Evolutionary conservation across 2,329 filamentous ascomycete species (phyloP).

Genomic region (Graphilbum ipis-grandicollis): DNA sequence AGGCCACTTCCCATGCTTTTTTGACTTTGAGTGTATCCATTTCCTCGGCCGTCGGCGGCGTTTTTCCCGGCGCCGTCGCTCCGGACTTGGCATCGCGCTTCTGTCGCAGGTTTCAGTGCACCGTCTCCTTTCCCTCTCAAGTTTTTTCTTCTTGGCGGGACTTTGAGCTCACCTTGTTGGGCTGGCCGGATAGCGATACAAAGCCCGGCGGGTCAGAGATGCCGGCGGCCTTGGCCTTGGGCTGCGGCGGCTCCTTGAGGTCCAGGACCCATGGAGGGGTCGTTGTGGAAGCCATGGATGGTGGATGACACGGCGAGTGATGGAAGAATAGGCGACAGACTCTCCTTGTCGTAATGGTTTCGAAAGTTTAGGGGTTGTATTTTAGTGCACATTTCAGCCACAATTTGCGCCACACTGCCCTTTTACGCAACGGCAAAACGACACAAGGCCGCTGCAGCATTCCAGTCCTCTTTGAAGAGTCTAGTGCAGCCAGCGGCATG

Average conservation of each 20-base stretch:
- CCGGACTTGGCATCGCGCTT: slow-evolving; percentile 24
- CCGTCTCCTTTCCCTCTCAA: neutral
- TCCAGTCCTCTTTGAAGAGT: no score
- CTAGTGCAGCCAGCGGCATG: no score
- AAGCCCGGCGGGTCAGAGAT: slow-evolving; percentile 82
- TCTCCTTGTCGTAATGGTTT: no score
- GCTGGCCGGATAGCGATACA: slow-evolving; percentile 30
- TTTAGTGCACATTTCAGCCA: no score
- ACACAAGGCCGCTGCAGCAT: no score
- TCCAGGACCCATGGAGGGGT: slow-evolving; percentile 72
- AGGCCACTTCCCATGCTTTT: slow-evolving; percentile 94
- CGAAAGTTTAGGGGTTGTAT: no score
- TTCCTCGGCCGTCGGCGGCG: slow-evolving; percentile 56
- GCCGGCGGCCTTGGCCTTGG: slow-evolving; percentile 46
- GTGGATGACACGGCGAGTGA: no score
- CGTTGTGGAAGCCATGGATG: no score
- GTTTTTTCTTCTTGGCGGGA: no score
- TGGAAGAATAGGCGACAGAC: no score
- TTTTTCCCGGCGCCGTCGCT: slow-evolving; percentile 26
- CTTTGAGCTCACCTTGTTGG: slow-evolving; percentile 38
- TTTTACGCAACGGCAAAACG: no score
- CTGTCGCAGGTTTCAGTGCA: neutral
- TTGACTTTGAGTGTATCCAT: slow-evolving; percentile 95
- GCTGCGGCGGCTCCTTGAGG: slow-evolving; percentile 50
- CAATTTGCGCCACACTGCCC: no score